These are phyloP conservation scores for Neurospora terricola DNA, from an alignment of 495 filamentous ascomycete species.

Conservation along the genomic window DNA sequence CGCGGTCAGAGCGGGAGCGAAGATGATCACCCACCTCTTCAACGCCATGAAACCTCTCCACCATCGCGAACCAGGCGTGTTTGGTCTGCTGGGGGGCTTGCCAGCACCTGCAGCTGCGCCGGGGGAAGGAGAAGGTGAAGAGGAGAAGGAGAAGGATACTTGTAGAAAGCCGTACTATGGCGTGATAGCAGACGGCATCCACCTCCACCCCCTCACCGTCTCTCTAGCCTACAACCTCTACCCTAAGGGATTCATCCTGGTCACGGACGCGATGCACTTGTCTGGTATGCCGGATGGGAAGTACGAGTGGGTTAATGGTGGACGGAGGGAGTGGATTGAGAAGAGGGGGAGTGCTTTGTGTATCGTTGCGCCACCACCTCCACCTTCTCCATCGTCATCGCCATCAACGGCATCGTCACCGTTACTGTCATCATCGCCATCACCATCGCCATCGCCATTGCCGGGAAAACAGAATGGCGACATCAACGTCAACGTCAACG, in stretches of 20 bases:
- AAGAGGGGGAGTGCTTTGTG: conserved; percentile 55
- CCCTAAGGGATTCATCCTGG: conserved; percentile 52
- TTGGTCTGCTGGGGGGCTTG: conserved; percentile 48
- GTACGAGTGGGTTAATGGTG: conserved; percentile 73
- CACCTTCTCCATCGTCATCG: background rate
- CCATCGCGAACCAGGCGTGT: conserved; percentile 76
- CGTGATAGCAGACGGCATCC: conserved; percentile 57
- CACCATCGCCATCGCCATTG: background rate
- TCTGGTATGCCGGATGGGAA: conserved; percentile 63
- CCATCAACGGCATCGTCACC: too few relatives aligned
- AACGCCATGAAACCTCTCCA: conserved; percentile 83
- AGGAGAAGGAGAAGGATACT: too few relatives aligned
- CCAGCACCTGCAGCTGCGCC: too few relatives aligned
- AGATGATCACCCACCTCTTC: conserved; percentile 83
- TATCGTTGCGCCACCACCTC: conserved; percentile 32
- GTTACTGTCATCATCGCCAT: background rate
- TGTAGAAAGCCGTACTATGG: too few relatives aligned
- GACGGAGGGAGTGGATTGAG: conserved; percentile 35
- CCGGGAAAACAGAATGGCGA: background rate
- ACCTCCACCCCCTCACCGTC: conserved; percentile 53
- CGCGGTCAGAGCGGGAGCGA: conserved; percentile 60
- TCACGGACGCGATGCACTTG: conserved; percentile 59
- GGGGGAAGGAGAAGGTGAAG: too few relatives aligned
- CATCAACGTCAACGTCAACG: background rate
- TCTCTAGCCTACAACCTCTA: conserved; percentile 55